A percentile compares a stretch with the other conserved stretches of the same genome.
Conservation (phyloP, 2,329 filamentous ascomycete species). For the Gnomoniopsis smithogilvyi region DNA sequence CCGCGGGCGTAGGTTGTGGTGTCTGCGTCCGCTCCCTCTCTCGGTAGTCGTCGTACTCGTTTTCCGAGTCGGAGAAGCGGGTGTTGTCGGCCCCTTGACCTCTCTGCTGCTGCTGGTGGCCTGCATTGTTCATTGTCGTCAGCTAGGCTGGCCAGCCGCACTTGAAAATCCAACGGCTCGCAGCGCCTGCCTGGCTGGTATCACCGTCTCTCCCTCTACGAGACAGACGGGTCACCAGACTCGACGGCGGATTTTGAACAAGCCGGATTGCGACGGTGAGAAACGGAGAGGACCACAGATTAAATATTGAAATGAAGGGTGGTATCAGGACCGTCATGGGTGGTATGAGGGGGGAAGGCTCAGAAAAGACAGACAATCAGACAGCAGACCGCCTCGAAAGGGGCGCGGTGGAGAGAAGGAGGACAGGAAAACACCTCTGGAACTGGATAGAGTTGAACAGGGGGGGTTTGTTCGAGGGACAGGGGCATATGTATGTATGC, state of each 20-base stretch:
- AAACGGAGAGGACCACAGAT: neutral
- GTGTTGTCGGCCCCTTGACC: constrained; percentile 29
- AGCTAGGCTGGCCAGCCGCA: constrained; percentile 24
- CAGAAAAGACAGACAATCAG: constrained; percentile 14
- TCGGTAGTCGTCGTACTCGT: constrained; percentile 28
- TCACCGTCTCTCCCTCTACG: constrained; percentile 6
- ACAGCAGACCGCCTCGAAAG: constrained; percentile 19
- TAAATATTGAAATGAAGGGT: neutral
- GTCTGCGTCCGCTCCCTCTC: constrained; percentile 29
- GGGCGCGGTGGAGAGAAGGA: constrained; percentile 17
- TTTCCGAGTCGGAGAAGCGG: constrained; percentile 42
- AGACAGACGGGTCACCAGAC: constrained; percentile 4
- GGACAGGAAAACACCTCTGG: constrained; percentile 15
- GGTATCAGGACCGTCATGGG: constrained; percentile 7
- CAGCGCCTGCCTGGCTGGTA: constrained; percentile 9
- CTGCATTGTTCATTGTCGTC: constrained; percentile 31
- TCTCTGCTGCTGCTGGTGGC: constrained; percentile 23
- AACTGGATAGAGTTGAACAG: constrained; percentile 14
- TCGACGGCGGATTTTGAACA: neutral
- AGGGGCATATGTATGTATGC: constrained; percentile 16
- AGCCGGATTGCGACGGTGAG: neutral
- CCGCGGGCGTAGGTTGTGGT: constrained; percentile 23
- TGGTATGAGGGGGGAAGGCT: constrained; percentile 2
- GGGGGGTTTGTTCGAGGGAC: constrained; percentile 11
- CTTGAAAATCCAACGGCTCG: constrained; percentile 3